Base-by-base conservation (phyloP, 768 basidiomycete species). In the Mycena chlorophos region DNA sequence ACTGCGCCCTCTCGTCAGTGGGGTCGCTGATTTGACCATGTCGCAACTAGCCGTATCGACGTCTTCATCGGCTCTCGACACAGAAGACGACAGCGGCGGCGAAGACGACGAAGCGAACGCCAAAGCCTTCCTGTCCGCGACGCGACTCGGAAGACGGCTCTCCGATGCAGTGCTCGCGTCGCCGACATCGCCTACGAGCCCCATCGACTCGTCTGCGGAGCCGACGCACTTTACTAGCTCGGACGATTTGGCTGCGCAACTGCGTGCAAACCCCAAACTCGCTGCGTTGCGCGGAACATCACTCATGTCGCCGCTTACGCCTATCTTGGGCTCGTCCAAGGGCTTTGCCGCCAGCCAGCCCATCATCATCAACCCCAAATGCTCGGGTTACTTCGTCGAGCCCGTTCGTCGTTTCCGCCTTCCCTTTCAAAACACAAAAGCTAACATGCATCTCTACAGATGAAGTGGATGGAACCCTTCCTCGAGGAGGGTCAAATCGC, bases 371-470 rank as follows among this genome's bases (percentile, higher is more conserved):
- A 91, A 94, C 65, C 76, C 88, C 14, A 87, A 87, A 64, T 98
- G 97, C 71, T 96, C 94, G 1, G 95, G 94, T 6, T 99, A 99
- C 70, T 98, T 98, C 66, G 85, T 98, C 42, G 96, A 98, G 68
- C 94, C 94, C 29, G 93, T 97, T 65, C 63, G 90, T 78, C 6
- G 13, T 16, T 58, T 22, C 52, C 34, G 4, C 55, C 38, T 27
- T 28, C 29, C 16, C 43, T 43, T 51, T 25, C 26, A 28, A 8
- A 31, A 51, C 46, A 20, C 17, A 22, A 12, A 10, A 6, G 6
- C 22, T 57, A 10, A 49, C 19, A 26, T 34, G 38, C 28, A 10
- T 49, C 16, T 55, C 16, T 19, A 4, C 61, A 91, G 94, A 87
- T 97, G 84, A 88, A 86, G 65, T 99, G 96, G 97, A 99, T 99